Evolutionary conservation across 257 asterid species (phyloP).

Genomic region (Coffea canephora): DNA sequence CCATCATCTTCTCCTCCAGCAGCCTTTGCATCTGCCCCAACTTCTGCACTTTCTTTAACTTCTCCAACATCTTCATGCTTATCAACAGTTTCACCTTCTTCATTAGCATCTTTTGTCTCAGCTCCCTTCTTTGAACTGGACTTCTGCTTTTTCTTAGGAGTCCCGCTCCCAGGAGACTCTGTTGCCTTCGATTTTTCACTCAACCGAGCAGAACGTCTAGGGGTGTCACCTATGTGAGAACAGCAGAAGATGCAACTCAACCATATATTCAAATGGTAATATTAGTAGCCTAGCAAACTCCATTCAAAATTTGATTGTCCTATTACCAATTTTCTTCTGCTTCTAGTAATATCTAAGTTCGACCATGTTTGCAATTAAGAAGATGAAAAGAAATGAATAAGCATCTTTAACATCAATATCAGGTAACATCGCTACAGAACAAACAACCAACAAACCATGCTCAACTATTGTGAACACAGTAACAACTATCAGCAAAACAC

Average conservation of each 20-base stretch:
- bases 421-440: neutral
- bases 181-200: constrained; percentile 48
- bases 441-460: neutral
- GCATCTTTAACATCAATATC: neutral
- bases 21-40: constrained; percentile 15
- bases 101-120: constrained; percentile 32
- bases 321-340: no score
- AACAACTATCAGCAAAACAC: neutral
- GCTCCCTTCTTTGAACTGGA: constrained; percentile 26
- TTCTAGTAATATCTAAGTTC: no score
- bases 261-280: neutral
- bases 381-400: neutral
- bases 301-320: neutral
- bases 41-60: constrained; percentile 7
- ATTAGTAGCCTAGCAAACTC: neutral
- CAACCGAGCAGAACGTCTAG: constrained; percentile 62
- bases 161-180: constrained; percentile 30
- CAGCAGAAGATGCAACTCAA: constrained; percentile 4
- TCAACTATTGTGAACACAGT: neutral
- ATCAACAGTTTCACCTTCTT: constrained; percentile 27
- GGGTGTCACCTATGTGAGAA: constrained; percentile 47
- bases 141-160: constrained; percentile 52
- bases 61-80: constrained; percentile 1
- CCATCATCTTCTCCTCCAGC: neutral
- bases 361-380: no score